These are phyloP conservation scores for Saururus chinensis DNA, from an alignment of 164 flowering plant species.

Conservation along the genomic window DNA sequence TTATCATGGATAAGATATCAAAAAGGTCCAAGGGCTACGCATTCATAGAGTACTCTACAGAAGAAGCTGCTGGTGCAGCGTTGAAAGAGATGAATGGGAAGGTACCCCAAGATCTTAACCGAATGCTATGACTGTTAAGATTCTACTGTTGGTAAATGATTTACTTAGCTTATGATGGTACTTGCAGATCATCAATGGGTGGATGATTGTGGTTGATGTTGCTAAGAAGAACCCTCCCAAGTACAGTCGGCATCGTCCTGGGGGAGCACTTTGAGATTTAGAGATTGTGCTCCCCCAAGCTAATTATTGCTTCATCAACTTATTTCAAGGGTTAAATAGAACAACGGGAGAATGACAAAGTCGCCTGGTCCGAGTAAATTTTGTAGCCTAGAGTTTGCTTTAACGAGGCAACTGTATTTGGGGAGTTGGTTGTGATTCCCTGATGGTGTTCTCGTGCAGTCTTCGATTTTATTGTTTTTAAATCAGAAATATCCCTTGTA, in stretches of 20 bases:
- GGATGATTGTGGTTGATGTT: conserved; percentile 88
- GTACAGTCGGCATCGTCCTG: conserved; percentile 32
- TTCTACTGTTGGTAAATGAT: not conserved
- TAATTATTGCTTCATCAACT: not conserved
- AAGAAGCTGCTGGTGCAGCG: conserved; percentile 85
- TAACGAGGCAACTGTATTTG: too few species aligned
- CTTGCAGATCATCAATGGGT: conserved; percentile 88
- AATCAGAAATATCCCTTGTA: too few species aligned
- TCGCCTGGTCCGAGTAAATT: conserved; percentile 17
- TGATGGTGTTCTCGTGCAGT: too few species aligned
- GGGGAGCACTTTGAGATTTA: conserved; percentile 4
- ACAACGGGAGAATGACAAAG: conserved; percentile 10
- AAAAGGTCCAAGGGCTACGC: conserved; percentile 96
- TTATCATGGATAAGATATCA: conserved; percentile 95
- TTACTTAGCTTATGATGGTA: conserved; percentile 5
- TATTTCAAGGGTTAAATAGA: too few species aligned
- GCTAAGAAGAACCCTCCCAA: conserved; percentile 64
- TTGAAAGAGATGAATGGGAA: conserved; percentile 93
- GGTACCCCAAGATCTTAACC: conserved; percentile 21
- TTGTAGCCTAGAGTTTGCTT: too few species aligned
- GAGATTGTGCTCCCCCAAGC: not conserved
- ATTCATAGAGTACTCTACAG: conserved; percentile 78
- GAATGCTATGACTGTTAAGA: too few species aligned
- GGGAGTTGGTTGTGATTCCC: too few species aligned
- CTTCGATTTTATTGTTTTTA: too few species aligned